Evolutionary conservation across 2,329 filamentous ascomycete species (phyloP), one percentile per base, ranked within the genome.

Genomic region (Monilinia laxa): DNA sequence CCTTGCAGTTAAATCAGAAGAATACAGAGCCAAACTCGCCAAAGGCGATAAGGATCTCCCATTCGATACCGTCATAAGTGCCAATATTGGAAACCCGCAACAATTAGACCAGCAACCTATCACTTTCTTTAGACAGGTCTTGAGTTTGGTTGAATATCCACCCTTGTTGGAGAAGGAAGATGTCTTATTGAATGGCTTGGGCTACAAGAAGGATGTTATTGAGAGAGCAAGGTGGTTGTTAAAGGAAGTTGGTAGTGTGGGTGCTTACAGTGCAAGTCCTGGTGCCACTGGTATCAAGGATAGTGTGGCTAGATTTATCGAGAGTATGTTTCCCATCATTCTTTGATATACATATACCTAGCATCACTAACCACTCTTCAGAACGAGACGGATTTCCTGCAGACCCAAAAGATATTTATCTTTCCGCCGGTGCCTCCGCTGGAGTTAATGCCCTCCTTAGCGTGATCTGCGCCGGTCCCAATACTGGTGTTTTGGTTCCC

Each of bases 41-140:
- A 84, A 86, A 70, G 86, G 85, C 73, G 72, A 78, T 75, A 70
- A 68, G 3, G 70, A 71, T 67, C 84, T 98, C 62, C 94, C 95
- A 59, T 99, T 99, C 79, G 84, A 91, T 74, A 85, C 92, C 68
- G 89, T 99, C 79, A 94, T 99, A 81, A 93, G 91, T 70, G 95
- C 95, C 80, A 99, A 99, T 82, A 99, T 99, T 76, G 95, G 95
- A 77, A 99, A 99, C 83, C 95, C 95, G 4, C 95, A 99, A 81
- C 95, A 99, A 81, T 87, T 99, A 70, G 95, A 97, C 81, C 95
- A 99, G 85, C 96, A 98, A 84, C 95, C 95, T 75, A 94, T 99
- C 75, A 99, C 95, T 73, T 99, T 97, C 84, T 97, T 99, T 87
- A 89, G 95, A 73, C 94, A 99, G 81, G 95, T 99, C 38, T 85